Evolutionary conservation across 1,284 basidiomycete species (phyloP).

Genomic region (Ceraceosorus guamensis): DNA sequence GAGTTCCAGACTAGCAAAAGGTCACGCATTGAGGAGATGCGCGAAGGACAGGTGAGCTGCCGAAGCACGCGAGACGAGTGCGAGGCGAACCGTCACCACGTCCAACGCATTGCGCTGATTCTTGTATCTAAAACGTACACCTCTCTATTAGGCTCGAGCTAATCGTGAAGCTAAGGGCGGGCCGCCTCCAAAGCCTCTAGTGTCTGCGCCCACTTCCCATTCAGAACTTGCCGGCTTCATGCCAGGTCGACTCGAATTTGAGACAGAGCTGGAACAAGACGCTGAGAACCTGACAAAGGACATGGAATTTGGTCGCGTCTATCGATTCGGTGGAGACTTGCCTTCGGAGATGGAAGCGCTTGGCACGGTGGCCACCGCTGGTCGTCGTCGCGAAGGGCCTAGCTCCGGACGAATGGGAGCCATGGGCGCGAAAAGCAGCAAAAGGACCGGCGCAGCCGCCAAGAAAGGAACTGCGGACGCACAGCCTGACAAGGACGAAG

Average conservation of each 20-base stretch:
- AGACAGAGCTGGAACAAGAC: constrained; percentile 84
- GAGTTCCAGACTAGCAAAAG: constrained; percentile 43
- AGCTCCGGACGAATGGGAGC: constrained; percentile 12
- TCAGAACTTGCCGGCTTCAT: constrained; percentile 81
- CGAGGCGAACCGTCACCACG: no score
- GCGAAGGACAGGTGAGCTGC: constrained; percentile 25
- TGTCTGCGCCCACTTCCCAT: constrained; percentile 88
- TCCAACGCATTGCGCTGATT: not conserved
- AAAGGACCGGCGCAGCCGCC: not conserved
- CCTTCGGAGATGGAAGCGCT: constrained; percentile 39
- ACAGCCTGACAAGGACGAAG: constrained; percentile 15
- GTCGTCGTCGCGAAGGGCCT: constrained; percentile 60
- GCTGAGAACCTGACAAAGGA: constrained; percentile 94
- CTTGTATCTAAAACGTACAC: not conserved
- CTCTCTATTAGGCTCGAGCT: not conserved
- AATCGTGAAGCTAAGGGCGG: not conserved
- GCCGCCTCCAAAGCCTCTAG: constrained; percentile 60
- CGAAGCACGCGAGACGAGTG: not conserved
- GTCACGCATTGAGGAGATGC: constrained; percentile 37
- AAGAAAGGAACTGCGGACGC: constrained; percentile 26
- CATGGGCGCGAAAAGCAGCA: constrained; percentile 1
- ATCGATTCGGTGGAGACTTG: constrained; percentile 71
- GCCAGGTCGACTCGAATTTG: constrained; percentile 93
- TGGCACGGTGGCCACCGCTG: constrained; percentile 38
- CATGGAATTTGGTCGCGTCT: constrained; percentile 83